Conservation (phyloP, 768 basidiomycete species). For the Tylopilus sp. region DNA sequence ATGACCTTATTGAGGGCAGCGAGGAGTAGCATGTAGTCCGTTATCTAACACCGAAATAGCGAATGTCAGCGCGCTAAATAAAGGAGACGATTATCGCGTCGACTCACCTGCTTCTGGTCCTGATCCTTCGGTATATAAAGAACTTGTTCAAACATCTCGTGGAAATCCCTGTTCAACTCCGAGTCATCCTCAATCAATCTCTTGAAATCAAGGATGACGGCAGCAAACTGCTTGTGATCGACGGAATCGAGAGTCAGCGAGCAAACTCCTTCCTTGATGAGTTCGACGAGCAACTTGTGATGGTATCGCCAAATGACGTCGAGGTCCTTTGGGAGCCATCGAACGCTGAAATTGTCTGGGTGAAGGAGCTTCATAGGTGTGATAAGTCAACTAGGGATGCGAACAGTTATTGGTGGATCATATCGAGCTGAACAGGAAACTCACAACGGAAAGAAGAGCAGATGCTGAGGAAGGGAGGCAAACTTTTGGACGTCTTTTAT, state of each 20-base stretch:
- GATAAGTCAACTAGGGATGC: not conserved
- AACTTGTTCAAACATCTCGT: not conserved
- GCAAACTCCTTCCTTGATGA: slow-evolving; percentile 17
- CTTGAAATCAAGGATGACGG: slow-evolving; percentile 22
- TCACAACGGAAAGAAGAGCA: slow-evolving; percentile 1
- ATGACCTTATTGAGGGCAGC: slow-evolving; percentile 12
- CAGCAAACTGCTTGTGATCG: slow-evolving; percentile 10
- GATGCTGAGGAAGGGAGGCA: not conserved
- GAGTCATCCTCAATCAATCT: slow-evolving; percentile 3
- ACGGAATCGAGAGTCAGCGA: not conserved
- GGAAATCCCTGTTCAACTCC: not conserved
- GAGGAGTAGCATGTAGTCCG: slow-evolving; percentile 2
- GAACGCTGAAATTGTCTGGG: slow-evolving; percentile 18
- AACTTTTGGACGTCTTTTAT: no score
- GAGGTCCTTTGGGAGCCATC: slow-evolving; percentile 19
- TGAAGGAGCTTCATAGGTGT: slow-evolving; percentile 17
- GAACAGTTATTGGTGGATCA: not conserved
- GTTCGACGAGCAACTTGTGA: slow-evolving; percentile 26
- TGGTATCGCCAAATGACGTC: slow-evolving; percentile 1
- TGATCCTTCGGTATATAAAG: not conserved
- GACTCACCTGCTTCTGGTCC: no score
- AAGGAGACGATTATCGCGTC: not conserved
- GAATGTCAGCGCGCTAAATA: no score
- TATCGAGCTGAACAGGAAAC: not conserved
- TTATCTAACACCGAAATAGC: not conserved